Conservation (phyloP, 2,329 filamentous ascomycete genomes). For the Colletotrichum ledebouriae region DNA sequence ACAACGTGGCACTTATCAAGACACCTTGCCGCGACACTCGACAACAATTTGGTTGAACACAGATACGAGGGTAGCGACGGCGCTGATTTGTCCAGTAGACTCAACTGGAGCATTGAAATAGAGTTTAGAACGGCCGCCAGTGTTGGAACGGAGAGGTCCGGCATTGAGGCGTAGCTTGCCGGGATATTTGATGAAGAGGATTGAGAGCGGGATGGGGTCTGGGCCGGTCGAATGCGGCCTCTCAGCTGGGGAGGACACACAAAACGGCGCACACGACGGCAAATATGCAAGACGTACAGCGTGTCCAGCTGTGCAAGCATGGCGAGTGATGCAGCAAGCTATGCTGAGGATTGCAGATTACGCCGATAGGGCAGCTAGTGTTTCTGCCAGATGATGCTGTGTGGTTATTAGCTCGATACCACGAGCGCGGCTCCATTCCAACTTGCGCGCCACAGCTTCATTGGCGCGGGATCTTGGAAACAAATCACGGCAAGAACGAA, state of each 20-base stretch:
- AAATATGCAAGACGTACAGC: conserved; percentile 36
- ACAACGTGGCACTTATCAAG: conserved; percentile 6
- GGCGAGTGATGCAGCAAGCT: conserved; percentile 9
- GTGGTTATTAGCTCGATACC: not conserved
- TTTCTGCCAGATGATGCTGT: conserved; percentile 14
- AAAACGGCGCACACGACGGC: conserved; percentile 8
- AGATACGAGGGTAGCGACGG: conserved; percentile 5
- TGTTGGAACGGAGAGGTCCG: conserved; percentile 24
- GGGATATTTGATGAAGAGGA: conserved; percentile 37
- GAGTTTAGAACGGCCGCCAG: conserved; percentile 20
- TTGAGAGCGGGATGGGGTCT: conserved; percentile 26
- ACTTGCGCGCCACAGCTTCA: not conserved
- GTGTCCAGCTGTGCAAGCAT: conserved; percentile 27
- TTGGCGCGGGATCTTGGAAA: not conserved
- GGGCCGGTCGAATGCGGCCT: conserved; percentile 27
- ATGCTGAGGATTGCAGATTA: conserved; percentile 5
- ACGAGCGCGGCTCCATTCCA: conserved; percentile 25
- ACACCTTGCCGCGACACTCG: not conserved
- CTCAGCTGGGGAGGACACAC: conserved; percentile 25
- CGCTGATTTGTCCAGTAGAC: conserved; percentile 12
- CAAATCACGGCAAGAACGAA: not conserved
- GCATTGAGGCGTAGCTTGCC: conserved; percentile 24
- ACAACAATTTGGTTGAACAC: not conserved
- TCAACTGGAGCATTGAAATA: conserved; percentile 23
- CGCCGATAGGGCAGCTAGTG: not conserved